Conservation (phyloP, 208 protist genomes). For the Trypanosoma conorhini region DNA sequence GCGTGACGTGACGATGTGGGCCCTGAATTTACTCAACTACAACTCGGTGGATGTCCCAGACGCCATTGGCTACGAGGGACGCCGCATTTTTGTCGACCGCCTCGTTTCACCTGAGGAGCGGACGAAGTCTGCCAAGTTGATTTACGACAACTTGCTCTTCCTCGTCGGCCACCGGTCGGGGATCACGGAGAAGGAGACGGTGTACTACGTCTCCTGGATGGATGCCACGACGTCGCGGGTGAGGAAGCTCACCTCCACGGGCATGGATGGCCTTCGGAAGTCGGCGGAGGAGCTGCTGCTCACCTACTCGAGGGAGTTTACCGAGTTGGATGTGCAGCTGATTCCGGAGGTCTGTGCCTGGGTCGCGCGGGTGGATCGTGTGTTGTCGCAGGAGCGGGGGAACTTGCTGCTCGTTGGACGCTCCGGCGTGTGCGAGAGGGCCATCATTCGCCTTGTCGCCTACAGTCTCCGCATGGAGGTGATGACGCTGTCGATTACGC, state of each 20-base stretch:
- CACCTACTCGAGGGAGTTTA: constrained; percentile 95
- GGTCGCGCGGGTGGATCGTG: constrained; percentile 95
- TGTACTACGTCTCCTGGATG: constrained; percentile 70
- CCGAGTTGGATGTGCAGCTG: constrained; percentile 91
- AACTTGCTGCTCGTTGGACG: constrained; percentile 95
- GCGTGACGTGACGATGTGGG: constrained; percentile 96
- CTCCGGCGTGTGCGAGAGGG: constrained; percentile 92
- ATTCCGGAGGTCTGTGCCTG: constrained; percentile 95
- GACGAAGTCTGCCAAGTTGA: constrained; percentile 57
- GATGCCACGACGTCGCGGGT: constrained; percentile 28
- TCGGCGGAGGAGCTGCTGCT: constrained; percentile 63
- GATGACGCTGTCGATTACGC: constrained; percentile 87
- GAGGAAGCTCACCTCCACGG: constrained; percentile 51
- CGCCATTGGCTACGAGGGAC: constrained; percentile 93
- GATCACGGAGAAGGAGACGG: constrained; percentile 65
- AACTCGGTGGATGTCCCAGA: constrained; percentile 80
- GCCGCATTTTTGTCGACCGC: constrained; percentile 95
- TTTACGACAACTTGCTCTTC: constrained; percentile 81
- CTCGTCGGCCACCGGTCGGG: constrained; percentile 66
- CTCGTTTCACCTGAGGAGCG: constrained; percentile 89
- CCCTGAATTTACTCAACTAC: constrained; percentile 93
- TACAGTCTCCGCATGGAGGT: constrained; percentile 92
- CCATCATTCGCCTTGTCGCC: constrained; percentile 90
- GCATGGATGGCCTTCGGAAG: constrained; percentile 77
- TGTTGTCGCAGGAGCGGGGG: constrained; percentile 93